Conservation (phyloP, 495 filamentous ascomycete genomes). For the Cairneyella variabilis region DNA sequence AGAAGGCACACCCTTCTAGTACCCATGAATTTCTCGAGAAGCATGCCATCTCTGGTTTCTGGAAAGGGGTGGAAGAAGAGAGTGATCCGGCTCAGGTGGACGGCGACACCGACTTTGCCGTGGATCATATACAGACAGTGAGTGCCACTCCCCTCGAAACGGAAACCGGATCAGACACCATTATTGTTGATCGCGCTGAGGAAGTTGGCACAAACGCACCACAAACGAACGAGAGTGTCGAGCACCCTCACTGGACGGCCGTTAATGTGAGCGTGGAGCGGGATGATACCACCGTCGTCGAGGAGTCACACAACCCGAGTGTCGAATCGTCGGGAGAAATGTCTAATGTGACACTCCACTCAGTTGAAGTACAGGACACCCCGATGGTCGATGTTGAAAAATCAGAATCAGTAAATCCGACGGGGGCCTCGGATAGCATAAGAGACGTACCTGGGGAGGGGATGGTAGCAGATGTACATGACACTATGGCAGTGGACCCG, state of each 20-base stretch:
- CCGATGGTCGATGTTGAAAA: too few relatives aligned
- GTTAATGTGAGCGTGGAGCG: neutral
- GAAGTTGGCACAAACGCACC: neutral
- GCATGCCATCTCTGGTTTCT: slow-evolving; percentile 9
- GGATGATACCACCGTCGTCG: neutral
- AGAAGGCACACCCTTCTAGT: slow-evolving; percentile 4
- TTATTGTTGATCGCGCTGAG: neutral
- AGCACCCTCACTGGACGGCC: too few relatives aligned
- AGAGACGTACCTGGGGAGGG: neutral
- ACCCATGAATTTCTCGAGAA: slow-evolving; percentile 11
- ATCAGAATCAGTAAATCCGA: too few relatives aligned
- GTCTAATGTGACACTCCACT: neutral
- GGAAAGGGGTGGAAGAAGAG: slow-evolving; percentile 9
- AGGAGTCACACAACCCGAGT: neutral
- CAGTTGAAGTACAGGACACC: too few relatives aligned
- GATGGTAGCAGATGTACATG: neutral
- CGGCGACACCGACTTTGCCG: slow-evolving; percentile 1
- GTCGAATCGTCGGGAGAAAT: neutral
- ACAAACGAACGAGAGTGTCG: too few relatives aligned
- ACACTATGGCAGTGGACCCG: neutral
- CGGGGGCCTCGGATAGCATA: neutral
- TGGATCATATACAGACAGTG: neutral
- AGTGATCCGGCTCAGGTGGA: neutral
- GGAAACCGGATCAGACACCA: neutral
- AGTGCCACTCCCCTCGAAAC: neutral